Percentiles rank a stretch among this genome's conserved stretches.
phyloP scores from a whole-genome alignment of 2,329 filamentous ascomycete genomes.

The Trichophyton benhamiae region DNA sequence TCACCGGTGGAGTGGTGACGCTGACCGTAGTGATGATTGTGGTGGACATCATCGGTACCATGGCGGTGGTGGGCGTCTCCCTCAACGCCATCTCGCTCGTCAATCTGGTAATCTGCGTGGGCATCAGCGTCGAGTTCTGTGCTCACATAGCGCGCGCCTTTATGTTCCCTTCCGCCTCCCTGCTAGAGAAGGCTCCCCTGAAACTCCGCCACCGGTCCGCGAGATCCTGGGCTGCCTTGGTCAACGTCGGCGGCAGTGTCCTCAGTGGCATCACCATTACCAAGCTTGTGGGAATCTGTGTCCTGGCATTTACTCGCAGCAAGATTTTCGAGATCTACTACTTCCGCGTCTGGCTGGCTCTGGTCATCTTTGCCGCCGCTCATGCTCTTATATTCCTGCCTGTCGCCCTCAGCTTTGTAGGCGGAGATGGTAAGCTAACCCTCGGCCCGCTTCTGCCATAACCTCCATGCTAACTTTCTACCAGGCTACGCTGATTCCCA shows the following conservation, averaged over 20 bases:
- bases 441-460: background rate
- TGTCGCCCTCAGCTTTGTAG: constrained; percentile 72
- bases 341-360: constrained; percentile 87
- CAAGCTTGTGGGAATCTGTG: constrained; percentile 81
- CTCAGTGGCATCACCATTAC: constrained; percentile 95
- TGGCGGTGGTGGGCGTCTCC: constrained; percentile 78
- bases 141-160: constrained; percentile 93
- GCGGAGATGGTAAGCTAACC: constrained; percentile 54
- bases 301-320: constrained; percentile 84
- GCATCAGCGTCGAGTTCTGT: constrained; percentile 94
- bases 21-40: constrained; percentile 86
- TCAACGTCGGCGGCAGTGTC: constrained; percentile 88
- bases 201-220: constrained; percentile 72
- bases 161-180: constrained; percentile 73
- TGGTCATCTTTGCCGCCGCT: constrained; percentile 76
- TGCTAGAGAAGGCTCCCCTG: constrained; percentile 69
- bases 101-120: constrained; percentile 92
- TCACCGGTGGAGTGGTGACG: constrained; percentile 71
- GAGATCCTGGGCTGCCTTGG: constrained; percentile 80
- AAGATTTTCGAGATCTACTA: constrained; percentile 99
- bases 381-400: constrained; percentile 88
- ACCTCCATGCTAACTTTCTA: constrained; percentile 12
- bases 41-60: constrained; percentile 85
- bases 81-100: constrained; percentile 92
- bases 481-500: constrained; percentile 77